phyloP scores from a whole-genome alignment of 2,329 filamentous ascomycete genomes.

The Phyllosticta citrichinensis region DNA sequence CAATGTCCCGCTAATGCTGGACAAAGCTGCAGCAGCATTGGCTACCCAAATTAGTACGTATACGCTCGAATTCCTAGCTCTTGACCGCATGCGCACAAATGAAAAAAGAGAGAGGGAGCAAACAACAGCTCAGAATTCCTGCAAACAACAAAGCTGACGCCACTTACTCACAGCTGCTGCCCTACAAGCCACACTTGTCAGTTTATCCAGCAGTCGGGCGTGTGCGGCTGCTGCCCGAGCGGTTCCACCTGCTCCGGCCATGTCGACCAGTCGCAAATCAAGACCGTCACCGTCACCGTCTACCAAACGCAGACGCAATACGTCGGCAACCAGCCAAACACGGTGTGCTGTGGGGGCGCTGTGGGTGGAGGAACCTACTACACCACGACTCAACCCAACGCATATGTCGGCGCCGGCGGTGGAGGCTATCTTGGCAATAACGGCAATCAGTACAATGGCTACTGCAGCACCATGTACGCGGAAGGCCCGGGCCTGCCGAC shows the following conservation, averaged over 20 bases:
- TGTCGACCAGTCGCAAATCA: slow-evolving; percentile 23
- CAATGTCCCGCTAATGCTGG: slow-evolving; percentile 26
- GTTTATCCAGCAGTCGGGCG: slow-evolving; percentile 20
- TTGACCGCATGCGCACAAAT: neutral
- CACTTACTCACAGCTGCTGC: slow-evolving; percentile 24
- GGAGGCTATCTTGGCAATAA: neutral
- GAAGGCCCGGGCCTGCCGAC: slow-evolving; percentile 25
- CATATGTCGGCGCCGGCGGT: slow-evolving; percentile 17
- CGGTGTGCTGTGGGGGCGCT: slow-evolving; percentile 13
- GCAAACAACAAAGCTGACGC: neutral
- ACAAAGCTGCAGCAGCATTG: slow-evolving; percentile 33
- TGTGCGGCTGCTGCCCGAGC: slow-evolving; percentile 29
- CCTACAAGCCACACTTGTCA: slow-evolving; percentile 26
- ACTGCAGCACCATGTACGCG: slow-evolving; percentile 28
- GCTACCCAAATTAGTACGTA: slow-evolving; percentile 32
- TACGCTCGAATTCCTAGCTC: neutral
- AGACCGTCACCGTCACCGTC: slow-evolving; percentile 26
- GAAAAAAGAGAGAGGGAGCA: neutral
- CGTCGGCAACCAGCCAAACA: slow-evolving; percentile 17
- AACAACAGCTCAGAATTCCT: neutral
- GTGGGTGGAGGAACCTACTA: slow-evolving; percentile 13
- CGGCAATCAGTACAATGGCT: slow-evolving; percentile 17
- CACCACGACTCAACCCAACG: slow-evolving; percentile 15
- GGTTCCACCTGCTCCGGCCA: slow-evolving; percentile 24
- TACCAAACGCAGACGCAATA: slow-evolving; percentile 3